Evolutionary conservation across 2,329 filamentous ascomycete species (phyloP), one percentile per base, ranked within the genome.

Genomic region (Colletotrichum lupini): DNA sequence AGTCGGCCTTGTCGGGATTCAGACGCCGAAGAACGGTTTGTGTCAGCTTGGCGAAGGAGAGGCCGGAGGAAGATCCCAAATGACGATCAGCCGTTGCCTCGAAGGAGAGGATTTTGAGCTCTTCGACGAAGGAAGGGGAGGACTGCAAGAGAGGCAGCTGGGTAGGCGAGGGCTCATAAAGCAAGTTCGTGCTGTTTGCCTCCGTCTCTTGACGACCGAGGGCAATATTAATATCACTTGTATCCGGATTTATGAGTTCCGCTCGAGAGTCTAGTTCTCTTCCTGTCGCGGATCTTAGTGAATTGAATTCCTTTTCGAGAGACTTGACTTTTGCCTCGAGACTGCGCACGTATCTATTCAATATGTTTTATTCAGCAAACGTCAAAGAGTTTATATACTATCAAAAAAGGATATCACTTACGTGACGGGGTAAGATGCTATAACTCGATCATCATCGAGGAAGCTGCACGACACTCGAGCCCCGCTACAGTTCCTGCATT

Each of bases 11-110:
- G 76, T 86, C 84, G 5, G 85, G 83, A 3, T 80, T 82, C 6
- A 86, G 77, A 30, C 84, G 81, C 6, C 81, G 80, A 2, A 86
- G 79, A 2, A 86, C 80, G 1, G 79, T 80, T 62, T 86, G 83
- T 0, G 83, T 85, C 14, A 86, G 78, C 46, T 81, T 82, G 6
- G 85, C 85, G 72, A 87, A 86, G 0, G 84, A 84, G 1, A 86
- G 68, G 0, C 85, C 85, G 0, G 85, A 86, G 0, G 84, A 81
- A 0, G 84, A 84, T 2, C 85, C 84, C 5, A 87, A 75, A 71
- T 86, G 82, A 4, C 83, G 79, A 49, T 87, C 85, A 11, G 85
- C 85, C 0, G 83, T 80, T 1, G 84, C 85, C 65, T 86, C 83
- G 0, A 86, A 77, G 0, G 84, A 85, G 2, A 86, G 75, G 0